Base-by-base conservation (phyloP, 2,329 filamentous ascomycete genomes). In the Fusarium sp. region DNA sequence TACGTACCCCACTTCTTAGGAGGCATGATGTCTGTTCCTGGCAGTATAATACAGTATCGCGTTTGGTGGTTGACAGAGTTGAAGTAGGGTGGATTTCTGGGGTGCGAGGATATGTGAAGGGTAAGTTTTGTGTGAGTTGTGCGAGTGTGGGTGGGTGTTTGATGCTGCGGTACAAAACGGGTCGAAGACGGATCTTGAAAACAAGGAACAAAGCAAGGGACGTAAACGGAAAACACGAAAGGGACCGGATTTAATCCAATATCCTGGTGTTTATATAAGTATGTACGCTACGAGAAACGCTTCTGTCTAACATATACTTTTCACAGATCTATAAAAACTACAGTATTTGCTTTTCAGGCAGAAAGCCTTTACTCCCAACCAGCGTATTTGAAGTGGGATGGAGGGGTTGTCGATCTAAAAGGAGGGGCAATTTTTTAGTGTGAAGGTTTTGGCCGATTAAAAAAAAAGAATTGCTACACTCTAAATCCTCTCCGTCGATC, bases 1-100 rank as follows among this genome's bases (percentile, higher is more conserved):
- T 54, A 81, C 83, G 80, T 82, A 85, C 83, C 83, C 83, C 83
- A 85, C 79, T 84, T 83, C 75, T 79, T 82, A 66, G 83, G 80
- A 80, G 84, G 81, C 84, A 85, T 85, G 79, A 80, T 85, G 79
- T 81, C 79, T 76, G 74, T 59, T 60, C 44, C 48, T 44, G 62
- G n/a, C 32, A 42, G 26, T 30, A 45, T 41, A n/a, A 39, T 39
- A n/a, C 44, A 38, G 54, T 38, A 39, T 65, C 50, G 47, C 42
- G n/a, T 62, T 68, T 62, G 57, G 60, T 62, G 62, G 48, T 74
- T 77, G 50, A 56, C 38, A 52, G 50, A 56, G 57, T 66, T 56
- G 56, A 54, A 32, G 44, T 48, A 26, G 42, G 34, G 42, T 36
- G 52, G 26, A 36, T 60, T 67, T 67, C 34, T 51, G 26, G 34